Evolutionary conservation across 2,329 filamentous ascomycete genomes (phyloP).

Genomic region (Cadophora gregata): DNA sequence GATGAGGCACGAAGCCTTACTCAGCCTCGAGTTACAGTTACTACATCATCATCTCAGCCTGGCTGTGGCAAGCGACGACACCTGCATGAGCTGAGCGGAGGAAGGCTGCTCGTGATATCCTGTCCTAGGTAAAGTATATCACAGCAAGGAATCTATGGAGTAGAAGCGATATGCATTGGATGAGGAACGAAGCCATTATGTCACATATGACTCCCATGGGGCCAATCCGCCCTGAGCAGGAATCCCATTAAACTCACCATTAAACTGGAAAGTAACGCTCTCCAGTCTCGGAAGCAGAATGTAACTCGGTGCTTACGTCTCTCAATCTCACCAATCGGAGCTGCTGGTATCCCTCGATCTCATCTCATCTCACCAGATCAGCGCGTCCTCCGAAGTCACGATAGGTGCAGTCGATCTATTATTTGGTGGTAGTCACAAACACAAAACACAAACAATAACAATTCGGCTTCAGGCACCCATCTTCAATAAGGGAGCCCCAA

Average conservation of each 20-base stretch:
- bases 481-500: background rate
- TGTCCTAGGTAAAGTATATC: background rate
- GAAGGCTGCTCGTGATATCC: background rate
- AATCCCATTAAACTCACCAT: no score
- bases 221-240: background rate
- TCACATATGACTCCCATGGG: conserved; percentile 1
- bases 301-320: conserved; percentile 15
- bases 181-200: background rate
- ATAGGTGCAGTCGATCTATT: background rate
- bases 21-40: conserved; percentile 5
- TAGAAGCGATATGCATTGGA: background rate
- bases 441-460: background rate
- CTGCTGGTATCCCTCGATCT: background rate
- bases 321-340: background rate
- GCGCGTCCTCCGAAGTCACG: conserved; percentile 12
- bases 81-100: conserved; percentile 3
- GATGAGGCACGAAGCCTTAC: background rate
- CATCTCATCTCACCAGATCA: conserved; percentile 6
- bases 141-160: background rate
- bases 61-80: background rate
- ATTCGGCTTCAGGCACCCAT: background rate
- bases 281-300: background rate
- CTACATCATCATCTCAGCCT: conserved; percentile 1
- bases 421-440: background rate
- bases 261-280: background rate